These are phyloP conservation scores for Aschersonia sp. DNA, from an alignment of 2,329 filamentous ascomycete species.

Conservation along the genomic window DNA sequence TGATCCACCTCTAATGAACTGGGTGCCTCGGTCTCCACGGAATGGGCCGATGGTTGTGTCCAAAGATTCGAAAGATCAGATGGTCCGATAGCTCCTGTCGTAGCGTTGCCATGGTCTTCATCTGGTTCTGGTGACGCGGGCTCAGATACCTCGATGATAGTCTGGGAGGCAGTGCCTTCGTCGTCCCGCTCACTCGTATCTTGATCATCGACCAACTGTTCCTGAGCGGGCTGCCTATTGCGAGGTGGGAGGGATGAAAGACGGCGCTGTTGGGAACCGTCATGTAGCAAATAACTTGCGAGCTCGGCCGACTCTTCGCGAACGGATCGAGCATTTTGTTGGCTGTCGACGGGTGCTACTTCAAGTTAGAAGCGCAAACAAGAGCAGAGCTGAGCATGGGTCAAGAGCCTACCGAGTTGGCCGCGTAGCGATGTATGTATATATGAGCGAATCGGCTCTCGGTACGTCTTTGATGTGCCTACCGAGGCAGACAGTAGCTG, in stretches of 20 bases:
- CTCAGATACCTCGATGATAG: constrained; percentile 49
- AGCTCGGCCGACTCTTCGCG: constrained; percentile 80
- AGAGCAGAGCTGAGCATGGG: constrained; percentile 5
- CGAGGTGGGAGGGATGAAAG: constrained; percentile 30
- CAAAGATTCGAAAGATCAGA: constrained; percentile 36
- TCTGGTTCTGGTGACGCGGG: constrained; percentile 12
- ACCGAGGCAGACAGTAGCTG: constrained; percentile 24
- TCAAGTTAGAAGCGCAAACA: constrained; percentile 1
- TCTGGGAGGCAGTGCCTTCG: constrained; percentile 23
- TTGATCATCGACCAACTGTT: constrained; percentile 11
- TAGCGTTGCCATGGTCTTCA: constrained; percentile 3
- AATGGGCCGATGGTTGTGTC: constrained; percentile 31
- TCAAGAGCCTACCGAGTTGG: constrained; percentile 29
- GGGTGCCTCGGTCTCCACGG: constrained; percentile 7
- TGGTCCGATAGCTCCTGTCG: constrained; percentile 11
- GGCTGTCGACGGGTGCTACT: constrained; percentile 46
- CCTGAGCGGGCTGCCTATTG: constrained; percentile 14
- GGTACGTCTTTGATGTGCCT: constrained; percentile 24
- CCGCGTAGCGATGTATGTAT: constrained; percentile 52
- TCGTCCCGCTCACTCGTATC: constrained; percentile 8
- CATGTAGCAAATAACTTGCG: constrained; percentile 65
- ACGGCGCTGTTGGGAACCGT: constrained; percentile 31
- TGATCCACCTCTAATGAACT: not conserved
- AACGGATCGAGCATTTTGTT: constrained; percentile 63
- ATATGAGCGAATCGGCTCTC: constrained; percentile 58